Conservation (phyloP, 2,329 filamentous ascomycete genomes). For the Colletotrichum caudatum region DNA sequence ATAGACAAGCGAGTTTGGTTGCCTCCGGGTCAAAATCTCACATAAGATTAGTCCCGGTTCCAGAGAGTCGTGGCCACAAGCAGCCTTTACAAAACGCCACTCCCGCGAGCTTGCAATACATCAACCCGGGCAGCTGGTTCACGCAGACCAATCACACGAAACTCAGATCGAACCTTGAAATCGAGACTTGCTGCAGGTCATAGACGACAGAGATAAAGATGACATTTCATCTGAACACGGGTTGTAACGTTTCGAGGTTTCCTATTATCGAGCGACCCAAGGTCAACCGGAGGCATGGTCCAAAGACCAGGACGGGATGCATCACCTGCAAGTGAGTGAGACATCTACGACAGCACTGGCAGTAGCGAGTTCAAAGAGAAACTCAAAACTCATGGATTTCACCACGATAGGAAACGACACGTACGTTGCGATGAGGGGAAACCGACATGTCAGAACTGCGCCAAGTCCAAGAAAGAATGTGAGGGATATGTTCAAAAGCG, state of each 20-base stretch:
- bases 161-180: background rate
- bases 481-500: conserved; percentile 10
- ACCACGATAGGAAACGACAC: background rate
- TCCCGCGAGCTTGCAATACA: background rate
- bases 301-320: conserved; percentile 22
- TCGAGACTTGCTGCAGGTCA: background rate
- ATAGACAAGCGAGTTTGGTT: background rate
- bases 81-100: background rate
- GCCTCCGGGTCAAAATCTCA: background rate
- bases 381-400: background rate
- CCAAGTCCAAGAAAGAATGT: conserved; percentile 2
- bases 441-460: conserved; percentile 12
- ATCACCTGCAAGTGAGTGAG: conserved; percentile 30
- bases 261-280: background rate
- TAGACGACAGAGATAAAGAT: no score
- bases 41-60: no score
- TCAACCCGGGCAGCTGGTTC: background rate
- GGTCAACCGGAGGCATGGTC: conserved; percentile 10
- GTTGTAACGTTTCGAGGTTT: background rate
- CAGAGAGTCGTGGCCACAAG: background rate
- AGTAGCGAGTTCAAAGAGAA: background rate
- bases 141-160: background rate
- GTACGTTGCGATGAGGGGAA: conserved; percentile 19
- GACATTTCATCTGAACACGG: background rate
- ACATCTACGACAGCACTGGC: background rate